Evolutionary conservation across 1,139 yeast species (phyloP), one percentile per base, ranked within the genome.

Genomic region (Sugiyamaella xylanicola): DNA sequence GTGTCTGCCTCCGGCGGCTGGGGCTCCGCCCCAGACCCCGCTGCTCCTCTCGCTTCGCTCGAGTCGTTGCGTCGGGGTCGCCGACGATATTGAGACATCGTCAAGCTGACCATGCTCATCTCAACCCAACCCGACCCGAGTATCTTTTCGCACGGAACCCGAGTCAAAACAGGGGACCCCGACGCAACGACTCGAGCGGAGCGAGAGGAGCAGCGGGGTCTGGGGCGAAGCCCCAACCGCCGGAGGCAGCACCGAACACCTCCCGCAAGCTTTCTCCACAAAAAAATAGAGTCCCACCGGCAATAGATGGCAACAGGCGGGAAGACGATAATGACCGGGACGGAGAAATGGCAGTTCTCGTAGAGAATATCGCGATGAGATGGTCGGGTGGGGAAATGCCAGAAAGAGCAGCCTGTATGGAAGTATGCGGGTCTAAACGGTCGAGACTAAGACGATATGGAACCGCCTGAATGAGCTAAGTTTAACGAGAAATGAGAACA

Each of bases 1-100:
- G 7, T n/a, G n/a, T 15, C 15, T 32, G 37, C 37, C 37, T 32
- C 37, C 37, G 37, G 37, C 37, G 37, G 37, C 37, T 32, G 37
- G 37, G 15, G 37, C 37, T 8, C 37, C 15, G 37, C 37, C 37
- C 37, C 37, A 32, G 37, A 32, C 37, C 37, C 37, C 15, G 37
- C 13, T 32, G 37, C 37, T 25, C 29, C 29, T 25, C 29, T 32
- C 37, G 37, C 37, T 32, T 13, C 37, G 37, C 37, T 32, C 37
- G 37, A n/a, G 37, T n/a, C 37, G 15, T 11, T 32, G 15, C 37
- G 15, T n/a, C 37, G 4, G 15, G 15, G 15, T 4, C 13, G 15
- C 13, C 29, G 9, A 9, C 29, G 8, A 25, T 25, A n/a, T n/a
- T n/a, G n/a, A n/a, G n/a, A n/a, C n/a, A n/a, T n/a, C n/a, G n/a